Evolutionary conservation across 2,329 filamentous ascomycete genomes (phyloP).

Genomic region (Penicillium brasilianum): DNA sequence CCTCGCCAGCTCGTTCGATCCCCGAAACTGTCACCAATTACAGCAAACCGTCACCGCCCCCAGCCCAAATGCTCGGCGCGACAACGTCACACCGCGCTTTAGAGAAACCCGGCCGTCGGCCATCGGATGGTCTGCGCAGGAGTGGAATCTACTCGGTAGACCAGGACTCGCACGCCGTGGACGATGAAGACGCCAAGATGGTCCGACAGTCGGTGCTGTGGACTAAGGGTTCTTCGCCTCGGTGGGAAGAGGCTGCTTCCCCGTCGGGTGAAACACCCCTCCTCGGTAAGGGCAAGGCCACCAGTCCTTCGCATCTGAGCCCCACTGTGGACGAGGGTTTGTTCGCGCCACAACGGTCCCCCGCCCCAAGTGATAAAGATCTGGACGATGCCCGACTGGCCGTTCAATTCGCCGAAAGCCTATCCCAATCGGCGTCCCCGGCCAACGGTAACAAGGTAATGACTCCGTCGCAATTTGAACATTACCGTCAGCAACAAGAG

Average conservation of each 20-base stretch:
- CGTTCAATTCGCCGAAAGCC: conserved; percentile 50
- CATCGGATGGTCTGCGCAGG: conserved; percentile 37
- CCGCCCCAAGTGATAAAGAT: conserved; percentile 20
- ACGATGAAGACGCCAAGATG: conserved; percentile 49
- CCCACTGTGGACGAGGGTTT: conserved; percentile 20
- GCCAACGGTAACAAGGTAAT: conserved; percentile 71
- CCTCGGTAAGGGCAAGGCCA: conserved; percentile 30
- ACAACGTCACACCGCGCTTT: conserved; percentile 41
- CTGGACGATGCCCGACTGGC: conserved; percentile 51
- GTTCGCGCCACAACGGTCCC: conserved; percentile 22
- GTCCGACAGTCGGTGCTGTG: conserved; percentile 42
- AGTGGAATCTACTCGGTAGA: conserved; percentile 38
- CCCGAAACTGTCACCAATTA: conserved; percentile 20
- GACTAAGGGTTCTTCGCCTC: conserved; percentile 34
- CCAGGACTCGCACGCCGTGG: conserved; percentile 34
- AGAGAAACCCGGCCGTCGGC: conserved; percentile 30
- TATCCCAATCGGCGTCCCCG: conserved; percentile 41
- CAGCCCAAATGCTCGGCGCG: conserved; percentile 31
- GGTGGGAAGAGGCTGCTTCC: conserved; percentile 29
- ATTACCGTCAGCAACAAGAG: conserved; percentile 71
- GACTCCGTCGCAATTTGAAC: conserved; percentile 87
- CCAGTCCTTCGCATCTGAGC: conserved; percentile 17
- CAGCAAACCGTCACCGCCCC: conserved; percentile 29
- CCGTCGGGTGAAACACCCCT: conserved; percentile 35
- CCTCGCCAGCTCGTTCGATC: conserved; percentile 20